Conservation (phyloP, 2,329 filamentous ascomycete species). For the Pyrenophora teres region DNA sequence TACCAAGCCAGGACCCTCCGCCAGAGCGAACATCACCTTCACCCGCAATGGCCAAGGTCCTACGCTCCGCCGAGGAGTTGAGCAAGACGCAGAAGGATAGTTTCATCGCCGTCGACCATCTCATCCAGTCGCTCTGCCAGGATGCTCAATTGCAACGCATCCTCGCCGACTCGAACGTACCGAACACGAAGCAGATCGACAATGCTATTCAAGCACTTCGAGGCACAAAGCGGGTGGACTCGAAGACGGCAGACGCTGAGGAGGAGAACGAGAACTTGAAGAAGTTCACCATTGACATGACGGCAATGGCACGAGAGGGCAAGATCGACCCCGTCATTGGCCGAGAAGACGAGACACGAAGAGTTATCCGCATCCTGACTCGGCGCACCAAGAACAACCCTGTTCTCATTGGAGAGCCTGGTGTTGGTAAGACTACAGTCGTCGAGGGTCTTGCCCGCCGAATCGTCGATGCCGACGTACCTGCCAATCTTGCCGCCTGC, state of each 20-base stretch:
- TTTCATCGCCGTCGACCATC: slow-evolving; percentile 91
- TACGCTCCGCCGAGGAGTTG: slow-evolving; percentile 83
- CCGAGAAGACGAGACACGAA: slow-evolving; percentile 90
- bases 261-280: slow-evolving; percentile 92
- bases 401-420: slow-evolving; percentile 94
- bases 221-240: slow-evolving; percentile 91
- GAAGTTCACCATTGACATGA: slow-evolving; percentile 99
- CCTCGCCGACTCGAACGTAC: slow-evolving; percentile 85
- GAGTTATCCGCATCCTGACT: slow-evolving; percentile 89
- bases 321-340: slow-evolving; percentile 98
- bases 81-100: slow-evolving; percentile 98
- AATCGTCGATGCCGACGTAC: slow-evolving; percentile 95
- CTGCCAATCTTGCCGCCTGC: slow-evolving; percentile 91
- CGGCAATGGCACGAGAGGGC: slow-evolving; percentile 90
- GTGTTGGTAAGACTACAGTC: slow-evolving; percentile 98
- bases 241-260: slow-evolving; percentile 92
- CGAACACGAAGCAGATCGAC: slow-evolving; percentile 87
- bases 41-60: slow-evolving; percentile 78
- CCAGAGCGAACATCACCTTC: slow-evolving; percentile 86
- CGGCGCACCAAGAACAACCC: slow-evolving; percentile 98
- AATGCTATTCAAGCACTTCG: slow-evolving; percentile 89
- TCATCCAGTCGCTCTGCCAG: slow-evolving; percentile 84
- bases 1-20: slow-evolving; percentile 93
- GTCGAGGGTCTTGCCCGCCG: slow-evolving; percentile 94
- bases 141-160: slow-evolving; percentile 74